Evolutionary conservation across 2,329 filamentous ascomycete species (phyloP).

Genomic region (Phyllosticta ampelicida): DNA sequence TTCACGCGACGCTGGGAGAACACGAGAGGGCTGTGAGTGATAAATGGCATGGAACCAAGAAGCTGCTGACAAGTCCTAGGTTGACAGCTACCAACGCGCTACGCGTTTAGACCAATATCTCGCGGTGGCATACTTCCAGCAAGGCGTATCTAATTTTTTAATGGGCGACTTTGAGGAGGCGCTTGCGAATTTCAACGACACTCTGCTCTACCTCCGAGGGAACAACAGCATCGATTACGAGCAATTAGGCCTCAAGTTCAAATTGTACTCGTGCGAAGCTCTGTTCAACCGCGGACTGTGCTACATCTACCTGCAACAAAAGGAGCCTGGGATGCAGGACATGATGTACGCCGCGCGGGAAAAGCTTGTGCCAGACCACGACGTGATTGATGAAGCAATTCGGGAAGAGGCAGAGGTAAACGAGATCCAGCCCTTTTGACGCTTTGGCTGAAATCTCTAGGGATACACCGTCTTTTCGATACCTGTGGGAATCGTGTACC

Average conservation of each 20-base stretch:
- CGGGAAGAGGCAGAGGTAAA: slow-evolving; percentile 77
- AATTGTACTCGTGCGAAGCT: slow-evolving; percentile 93
- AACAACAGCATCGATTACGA: slow-evolving; percentile 98
- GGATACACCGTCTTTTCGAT: slow-evolving; percentile 99
- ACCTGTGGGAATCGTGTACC: slow-evolving; percentile 86
- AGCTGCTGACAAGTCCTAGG: slow-evolving; percentile 41
- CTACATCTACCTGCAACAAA: slow-evolving; percentile 93
- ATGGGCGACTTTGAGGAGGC: slow-evolving; percentile 96
- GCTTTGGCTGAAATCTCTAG: slow-evolving; percentile 36
- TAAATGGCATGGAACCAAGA: slow-evolving; percentile 11
- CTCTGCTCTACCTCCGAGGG: slow-evolving; percentile 81
- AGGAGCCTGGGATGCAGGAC: slow-evolving; percentile 83
- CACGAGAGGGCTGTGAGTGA: slow-evolving; percentile 81
- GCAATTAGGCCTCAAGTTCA: slow-evolving; percentile 88
- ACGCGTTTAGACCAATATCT: slow-evolving; percentile 88
- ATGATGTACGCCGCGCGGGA: slow-evolving; percentile 84
- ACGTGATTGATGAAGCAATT: slow-evolving; percentile 97
- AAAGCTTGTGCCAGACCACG: slow-evolving; percentile 91
- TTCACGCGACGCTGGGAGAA: slow-evolving; percentile 90
- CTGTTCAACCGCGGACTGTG: slow-evolving; percentile 95
- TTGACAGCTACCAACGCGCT: slow-evolving; percentile 89
- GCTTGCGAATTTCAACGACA: slow-evolving; percentile 97
- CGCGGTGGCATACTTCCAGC: slow-evolving; percentile 95
- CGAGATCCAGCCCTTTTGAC: not conserved
- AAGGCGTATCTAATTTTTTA: slow-evolving; percentile 95